phyloP scores from a whole-genome alignment of 2,329 filamentous ascomycete genomes.

The Arthroderma sp. region DNA sequence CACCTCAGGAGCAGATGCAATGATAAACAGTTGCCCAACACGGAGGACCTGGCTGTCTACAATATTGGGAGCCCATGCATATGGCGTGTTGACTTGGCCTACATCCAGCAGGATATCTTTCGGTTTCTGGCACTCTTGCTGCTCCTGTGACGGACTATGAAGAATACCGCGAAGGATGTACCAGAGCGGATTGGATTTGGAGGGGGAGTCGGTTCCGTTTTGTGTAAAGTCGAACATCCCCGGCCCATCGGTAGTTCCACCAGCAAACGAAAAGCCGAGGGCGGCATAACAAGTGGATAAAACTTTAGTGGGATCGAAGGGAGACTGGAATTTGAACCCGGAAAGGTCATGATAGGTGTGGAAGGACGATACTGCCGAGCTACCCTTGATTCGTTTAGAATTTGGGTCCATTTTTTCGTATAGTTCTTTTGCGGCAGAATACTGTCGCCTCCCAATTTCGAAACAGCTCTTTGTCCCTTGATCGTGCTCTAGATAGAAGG shows the following conservation, averaged over 20 bases:
- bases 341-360: constrained; percentile 79
- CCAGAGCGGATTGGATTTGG: constrained; percentile 66
- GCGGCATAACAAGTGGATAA: constrained; percentile 69
- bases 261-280: constrained; percentile 83
- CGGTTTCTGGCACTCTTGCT: constrained; percentile 60
- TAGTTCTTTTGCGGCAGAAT: constrained; percentile 32
- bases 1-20: constrained; percentile 75
- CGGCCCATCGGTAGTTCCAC: constrained; percentile 81
- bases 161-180: constrained; percentile 58
- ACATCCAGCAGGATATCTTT: constrained; percentile 85
- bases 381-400: constrained; percentile 35
- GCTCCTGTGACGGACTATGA: constrained; percentile 54
- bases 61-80: constrained; percentile 81
- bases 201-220: constrained; percentile 58
- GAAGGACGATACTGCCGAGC: constrained; percentile 60
- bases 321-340: constrained; percentile 57
- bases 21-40: constrained; percentile 70
- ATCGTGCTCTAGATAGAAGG: constrained; percentile 31
- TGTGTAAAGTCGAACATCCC: constrained; percentile 91
- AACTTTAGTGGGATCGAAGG: constrained; percentile 46
- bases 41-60: constrained; percentile 79
- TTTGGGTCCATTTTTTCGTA: constrained; percentile 42
- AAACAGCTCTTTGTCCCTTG: constrained; percentile 37
- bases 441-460: constrained; percentile 36
- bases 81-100: constrained; percentile 63